Base-by-base conservation (phyloP, 176 grass and related monocot species). In the Musa beccarii region DNA sequence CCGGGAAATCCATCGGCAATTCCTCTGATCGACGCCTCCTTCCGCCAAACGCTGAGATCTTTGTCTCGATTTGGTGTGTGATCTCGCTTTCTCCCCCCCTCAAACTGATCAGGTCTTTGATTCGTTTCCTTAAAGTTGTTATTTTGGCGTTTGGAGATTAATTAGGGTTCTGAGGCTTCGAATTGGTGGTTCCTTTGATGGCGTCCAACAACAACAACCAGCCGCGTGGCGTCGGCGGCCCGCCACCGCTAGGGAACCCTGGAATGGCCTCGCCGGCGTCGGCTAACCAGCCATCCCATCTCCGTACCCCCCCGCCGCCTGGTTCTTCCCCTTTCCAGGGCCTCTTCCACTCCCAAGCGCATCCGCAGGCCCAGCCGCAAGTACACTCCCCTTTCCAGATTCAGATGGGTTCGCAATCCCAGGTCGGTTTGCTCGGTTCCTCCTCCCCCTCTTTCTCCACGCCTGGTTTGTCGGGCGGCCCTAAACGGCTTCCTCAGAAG, bases 341-440 rank as follows among this genome's bases (percentile, higher is more conserved):
- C 70, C 83, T 96, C 69, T 92, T 90, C 81, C 84, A 89, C 76
- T 74, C 86, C 22, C 88, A 88, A 53, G 43, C 66, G 26, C 66
- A 43, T 9, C 83, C 78, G 1, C 76, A 67, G 20, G 66, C 24
- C 25, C 76, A 79, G 76, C 51, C 77, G 53, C 92, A 92, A 80
- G 81, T 79, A 50, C 87, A 82, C 50, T 87, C 90, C n/a, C 86
- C 94, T 25, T 97, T 97, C 69, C 94, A 97, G 77, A 89, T 97
- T 78, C 90, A 97, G 76, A 89, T 97, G 84, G 70, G 51, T 22
- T 21, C 59, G 9, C 84, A 81, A 64, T 73, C 34, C 43, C 68
- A 72, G 49, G 54, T 51, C 71, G 81, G 74, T 56, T 61, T 57
- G 10, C 69, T 83, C 21, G 85, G 85, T 68, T 69, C 78, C n/a